Evolutionary conservation across 2,329 filamentous ascomycete species (phyloP).

Genomic region (Mycocentrospora acerina): DNA sequence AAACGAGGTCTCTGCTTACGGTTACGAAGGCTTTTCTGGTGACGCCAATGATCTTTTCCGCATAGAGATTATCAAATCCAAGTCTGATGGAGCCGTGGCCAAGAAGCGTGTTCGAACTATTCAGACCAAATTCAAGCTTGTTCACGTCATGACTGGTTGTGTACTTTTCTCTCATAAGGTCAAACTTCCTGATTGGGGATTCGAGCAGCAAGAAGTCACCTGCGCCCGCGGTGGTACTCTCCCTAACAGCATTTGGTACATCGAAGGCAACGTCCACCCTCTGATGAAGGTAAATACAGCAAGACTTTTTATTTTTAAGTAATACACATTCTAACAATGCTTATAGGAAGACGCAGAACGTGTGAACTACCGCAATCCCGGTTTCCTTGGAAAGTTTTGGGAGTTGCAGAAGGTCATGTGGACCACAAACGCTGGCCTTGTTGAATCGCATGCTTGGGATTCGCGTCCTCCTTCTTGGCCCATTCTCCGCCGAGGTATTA

Average conservation of each 20-base stretch:
- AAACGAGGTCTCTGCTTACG: constrained; percentile 94
- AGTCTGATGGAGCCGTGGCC: constrained; percentile 76
- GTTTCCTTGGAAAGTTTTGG: constrained; percentile 97
- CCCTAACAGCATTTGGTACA: constrained; percentile 96
- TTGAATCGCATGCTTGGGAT: constrained; percentile 97
- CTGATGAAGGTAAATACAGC: constrained; percentile 56
- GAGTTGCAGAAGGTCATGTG: constrained; percentile 98
- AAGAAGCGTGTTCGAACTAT: constrained; percentile 90
- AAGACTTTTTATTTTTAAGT: constrained; percentile 16
- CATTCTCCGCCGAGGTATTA: constrained; percentile 88
- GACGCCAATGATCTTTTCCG: constrained; percentile 97
- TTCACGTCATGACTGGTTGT: constrained; percentile 96
- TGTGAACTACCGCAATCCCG: constrained; percentile 92
- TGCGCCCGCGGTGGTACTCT: constrained; percentile 88
- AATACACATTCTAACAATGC: constrained; percentile 41
- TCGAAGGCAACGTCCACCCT: constrained; percentile 88
- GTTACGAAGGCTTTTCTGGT: constrained; percentile 93
- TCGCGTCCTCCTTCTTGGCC: constrained; percentile 94
- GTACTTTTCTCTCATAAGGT: constrained; percentile 98
- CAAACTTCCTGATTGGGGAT: constrained; percentile 97
- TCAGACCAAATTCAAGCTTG: constrained; percentile 91
- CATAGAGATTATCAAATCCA: constrained; percentile 87
- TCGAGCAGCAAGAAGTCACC: constrained; percentile 98
- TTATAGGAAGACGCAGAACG: constrained; percentile 69
- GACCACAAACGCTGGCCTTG: constrained; percentile 93